These are phyloP conservation scores for Cymbopogon flexuosus DNA, from an alignment of 202 grass and related monocot species.

Conservation along the genomic window DNA sequence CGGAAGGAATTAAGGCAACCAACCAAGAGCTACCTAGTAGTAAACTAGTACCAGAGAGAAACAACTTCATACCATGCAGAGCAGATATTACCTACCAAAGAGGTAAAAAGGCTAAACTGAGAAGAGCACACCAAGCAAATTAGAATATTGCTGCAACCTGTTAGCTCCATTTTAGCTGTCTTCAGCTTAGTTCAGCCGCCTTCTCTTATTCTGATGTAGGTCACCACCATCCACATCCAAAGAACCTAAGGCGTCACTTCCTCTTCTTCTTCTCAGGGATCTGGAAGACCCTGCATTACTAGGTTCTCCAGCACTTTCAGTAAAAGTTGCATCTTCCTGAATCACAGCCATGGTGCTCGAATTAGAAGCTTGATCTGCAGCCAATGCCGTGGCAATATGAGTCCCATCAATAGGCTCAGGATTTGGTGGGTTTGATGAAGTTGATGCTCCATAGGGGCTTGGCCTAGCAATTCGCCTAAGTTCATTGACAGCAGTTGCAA, in stretches of 20 bases:
- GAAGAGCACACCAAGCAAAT: conserved; percentile 5
- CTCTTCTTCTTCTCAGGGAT: conserved; percentile 62
- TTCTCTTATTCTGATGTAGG: conserved; percentile 63
- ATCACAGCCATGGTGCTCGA: conserved; percentile 98
- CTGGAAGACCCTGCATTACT: conserved; percentile 83
- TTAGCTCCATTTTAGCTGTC: conserved; percentile 38
- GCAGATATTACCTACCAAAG: conserved; percentile 24
- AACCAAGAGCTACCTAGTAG: conserved; percentile 27
- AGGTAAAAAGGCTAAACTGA: conserved; percentile 26
- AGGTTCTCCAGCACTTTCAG: conserved; percentile 56
- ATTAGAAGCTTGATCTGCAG: conserved; percentile 80
- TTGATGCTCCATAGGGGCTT: conserved; percentile 34
- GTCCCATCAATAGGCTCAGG: conserved; percentile 30
- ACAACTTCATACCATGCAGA: conserved; percentile 30
- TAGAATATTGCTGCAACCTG: conserved; percentile 16
- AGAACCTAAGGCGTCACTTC: conserved; percentile 47
- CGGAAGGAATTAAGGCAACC: conserved; percentile 28
- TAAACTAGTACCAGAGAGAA: conserved; percentile 22
- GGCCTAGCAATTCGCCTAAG: conserved; percentile 62
- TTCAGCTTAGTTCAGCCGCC: conserved; percentile 56
- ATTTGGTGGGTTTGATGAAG: conserved; percentile 45
- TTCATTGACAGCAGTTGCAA: conserved; percentile 58
- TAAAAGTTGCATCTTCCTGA: conserved; percentile 68
- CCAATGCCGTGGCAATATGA: conserved; percentile 35
- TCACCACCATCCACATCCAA: conserved; percentile 78